phyloP scores from a whole-genome alignment of 805 yeast genomes.

The Jamesozyma hellenica region DNA sequence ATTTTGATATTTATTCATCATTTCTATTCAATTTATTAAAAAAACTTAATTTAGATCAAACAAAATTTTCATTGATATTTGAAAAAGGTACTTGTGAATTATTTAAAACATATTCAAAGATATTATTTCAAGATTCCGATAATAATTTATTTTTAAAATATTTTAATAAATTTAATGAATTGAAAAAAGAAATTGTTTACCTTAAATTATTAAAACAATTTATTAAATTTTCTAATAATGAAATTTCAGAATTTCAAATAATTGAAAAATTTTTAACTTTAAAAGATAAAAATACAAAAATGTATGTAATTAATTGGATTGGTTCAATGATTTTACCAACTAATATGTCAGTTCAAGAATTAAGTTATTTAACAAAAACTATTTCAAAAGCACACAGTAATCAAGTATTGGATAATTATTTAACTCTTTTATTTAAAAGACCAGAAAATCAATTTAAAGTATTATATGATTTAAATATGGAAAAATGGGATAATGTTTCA shows the following conservation, averaged over 20 bases:
- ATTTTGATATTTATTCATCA: slow-evolving; percentile 3
- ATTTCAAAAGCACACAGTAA: slow-evolving; percentile 10
- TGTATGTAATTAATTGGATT: slow-evolving; percentile 17
- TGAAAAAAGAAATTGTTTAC: background rate
- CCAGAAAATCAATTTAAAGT: slow-evolving; percentile 3
- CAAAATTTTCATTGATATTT: background rate
- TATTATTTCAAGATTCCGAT: background rate
- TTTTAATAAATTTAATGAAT: background rate
- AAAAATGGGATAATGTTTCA: slow-evolving; percentile 10
- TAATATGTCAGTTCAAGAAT: slow-evolving; percentile 9
- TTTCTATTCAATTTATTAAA: background rate
- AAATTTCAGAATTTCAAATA: slow-evolving; percentile 10
- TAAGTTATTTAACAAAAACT: slow-evolving; percentile 10
- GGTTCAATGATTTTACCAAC: slow-evolving; percentile 19
- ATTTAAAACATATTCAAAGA: background rate
- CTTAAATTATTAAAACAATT: slow-evolving; percentile 10
- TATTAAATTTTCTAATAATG: slow-evolving; percentile 4
- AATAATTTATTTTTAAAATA: background rate
- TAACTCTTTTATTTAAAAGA: slow-evolving; percentile 8
- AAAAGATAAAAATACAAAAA: slow-evolving; percentile 5
- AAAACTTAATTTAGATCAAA: too few relatives aligned
- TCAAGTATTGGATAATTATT: slow-evolving; percentile 12
- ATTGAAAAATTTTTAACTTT: slow-evolving; percentile 10
- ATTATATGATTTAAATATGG: slow-evolving; percentile 5
- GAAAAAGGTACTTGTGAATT: background rate